Evolutionary conservation across 2,329 filamentous ascomycete species (phyloP).

Genomic region (Dissoconium aciculare): DNA sequence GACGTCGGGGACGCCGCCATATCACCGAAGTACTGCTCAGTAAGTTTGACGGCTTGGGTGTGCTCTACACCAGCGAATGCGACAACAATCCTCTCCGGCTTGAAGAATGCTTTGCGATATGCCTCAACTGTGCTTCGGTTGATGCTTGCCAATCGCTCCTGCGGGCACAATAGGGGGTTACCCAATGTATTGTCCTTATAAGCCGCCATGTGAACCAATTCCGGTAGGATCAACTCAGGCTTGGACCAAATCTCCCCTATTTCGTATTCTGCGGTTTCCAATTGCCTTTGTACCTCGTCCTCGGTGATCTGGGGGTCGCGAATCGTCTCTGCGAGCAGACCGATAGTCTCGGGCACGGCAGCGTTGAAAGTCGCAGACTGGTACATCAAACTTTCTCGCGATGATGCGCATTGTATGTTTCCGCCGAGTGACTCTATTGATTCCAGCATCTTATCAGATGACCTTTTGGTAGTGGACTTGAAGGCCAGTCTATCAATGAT

Average conservation of each 20-base stretch:
- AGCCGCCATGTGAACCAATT: slow-evolving; percentile 86
- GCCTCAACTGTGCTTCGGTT: slow-evolving; percentile 56
- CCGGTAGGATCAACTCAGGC: slow-evolving; percentile 86
- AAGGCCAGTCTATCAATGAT: slow-evolving; percentile 93
- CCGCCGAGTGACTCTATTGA: slow-evolving; percentile 76
- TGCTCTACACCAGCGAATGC: slow-evolving; percentile 90
- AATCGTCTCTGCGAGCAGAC: slow-evolving; percentile 82
- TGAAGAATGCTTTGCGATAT: slow-evolving; percentile 73
- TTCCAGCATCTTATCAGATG: slow-evolving; percentile 74
- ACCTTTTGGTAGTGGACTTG: slow-evolving; percentile 62
- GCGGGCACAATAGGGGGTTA: slow-evolving; percentile 80
- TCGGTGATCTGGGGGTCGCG: slow-evolving; percentile 72
- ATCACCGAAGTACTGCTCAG: slow-evolving; percentile 79
- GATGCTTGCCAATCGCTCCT: slow-evolving; percentile 64
- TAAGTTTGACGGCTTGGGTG: slow-evolving; percentile 58
- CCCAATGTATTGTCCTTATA: slow-evolving; percentile 94
- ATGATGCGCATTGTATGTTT: slow-evolving; percentile 93
- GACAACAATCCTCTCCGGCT: slow-evolving; percentile 80
- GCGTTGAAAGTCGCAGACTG: slow-evolving; percentile 96
- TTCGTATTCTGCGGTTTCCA: slow-evolving; percentile 87
- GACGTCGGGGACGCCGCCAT: slow-evolving; percentile 42
- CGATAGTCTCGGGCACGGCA: slow-evolving; percentile 68
- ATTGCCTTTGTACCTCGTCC: slow-evolving; percentile 70
- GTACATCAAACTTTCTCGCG: slow-evolving; percentile 94
- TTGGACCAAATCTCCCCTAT: slow-evolving; percentile 96